Base-by-base conservation (phyloP, 164 flowering plant species). In the Buxus sempervirens region DNA sequence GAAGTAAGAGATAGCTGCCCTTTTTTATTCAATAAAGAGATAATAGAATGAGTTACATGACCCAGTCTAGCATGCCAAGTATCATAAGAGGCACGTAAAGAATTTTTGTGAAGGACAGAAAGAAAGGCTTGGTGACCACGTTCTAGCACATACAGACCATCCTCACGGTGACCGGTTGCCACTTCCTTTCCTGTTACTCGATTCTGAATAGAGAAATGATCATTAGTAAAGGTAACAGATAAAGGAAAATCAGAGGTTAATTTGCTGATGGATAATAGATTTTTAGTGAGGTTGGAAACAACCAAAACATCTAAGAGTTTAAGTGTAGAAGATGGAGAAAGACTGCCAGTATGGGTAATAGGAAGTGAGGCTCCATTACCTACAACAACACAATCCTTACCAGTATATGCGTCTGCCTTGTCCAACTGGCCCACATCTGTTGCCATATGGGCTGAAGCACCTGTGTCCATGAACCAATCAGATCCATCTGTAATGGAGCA, bases 251-350 rank as follows among this genome's bases (percentile, higher is more conserved):
- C n/a, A n/a, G n/a, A n/a, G n/a, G n/a, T n/a, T n/a, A n/a, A n/a
- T 64, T 49, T 16, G 57, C 58, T 64, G 8, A 64, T 48, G 16
- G 1, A 64, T 13, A 25, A 6, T 10, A 64, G 58, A 54, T 64
- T 49, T 63, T 64, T 64, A 6, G 13, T 64, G 14, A 49, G 10
- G 13, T 18, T 0, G 24, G 0, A 58, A 64, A 65, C 60, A 54
- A 65, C 68, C 26, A 65, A 65, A 49, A 65, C 60, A 65, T 65
- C n/a, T 4, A 25, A 55, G 26, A 65, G 32, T 26, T 18, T 32
- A 64, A 49, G 42, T 48, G 42, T 4, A 49, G 0, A 22, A 19
- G 12, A 16, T 2, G 48, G 66, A 64, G 55, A 45, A 28, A 25
- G 48, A 45, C 42, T 32, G 54, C 68, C 58, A 26, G 59, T 65